Base-by-base conservation (phyloP, 192 early-diverging fungal species). In the Linnemannia exigua region DNA sequence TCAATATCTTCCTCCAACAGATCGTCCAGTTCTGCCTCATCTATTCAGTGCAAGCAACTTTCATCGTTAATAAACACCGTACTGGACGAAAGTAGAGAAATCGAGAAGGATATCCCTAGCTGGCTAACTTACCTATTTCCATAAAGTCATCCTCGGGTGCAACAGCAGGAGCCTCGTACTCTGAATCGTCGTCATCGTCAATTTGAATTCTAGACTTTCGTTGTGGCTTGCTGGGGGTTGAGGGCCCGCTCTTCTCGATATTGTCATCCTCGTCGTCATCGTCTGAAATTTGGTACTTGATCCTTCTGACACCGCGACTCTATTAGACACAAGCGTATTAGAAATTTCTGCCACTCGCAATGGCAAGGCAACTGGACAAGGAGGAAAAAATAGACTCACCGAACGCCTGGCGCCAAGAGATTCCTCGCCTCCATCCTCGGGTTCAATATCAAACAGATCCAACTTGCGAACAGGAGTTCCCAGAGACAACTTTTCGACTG, bases 121-220 rank as follows among this genome's bases (percentile, higher is more conserved):
- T n/a, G n/a, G 31, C 8, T 31, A 0, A 33, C 37, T 63, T 84
- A 85, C 83, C 84, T 9, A 86, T 72, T 17, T 86, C 84, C 84
- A 86, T 86, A 44, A 86, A 86, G 52, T 86, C 84, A n/a, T 86
- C 84, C 25, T 86, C 84, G 31, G 63, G 58, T 7, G 72, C 74
- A 0, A 75, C 67, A 37, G 75, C 51, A 9, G 84, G 79, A 5
- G 78, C 84, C 37, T 86, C 84, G 15, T 86, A 86, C 36, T 86
- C 84, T 16, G 84, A 86, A 28, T 86, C 84, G 28, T 72, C 78
- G 38, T 77, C 76, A 20, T 80, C 77, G 48, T 84, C 76, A n/a
- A 70, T 54, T 28, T 77, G 48, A 1, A 36, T 52, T 36, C 52
- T 78, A 37, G 51, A 7, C 68, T 79, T 84, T 68, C 74, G 63